phyloP scores from a whole-genome alignment of 2,329 filamentous ascomycete genomes.

The Elsinoe batatas region DNA sequence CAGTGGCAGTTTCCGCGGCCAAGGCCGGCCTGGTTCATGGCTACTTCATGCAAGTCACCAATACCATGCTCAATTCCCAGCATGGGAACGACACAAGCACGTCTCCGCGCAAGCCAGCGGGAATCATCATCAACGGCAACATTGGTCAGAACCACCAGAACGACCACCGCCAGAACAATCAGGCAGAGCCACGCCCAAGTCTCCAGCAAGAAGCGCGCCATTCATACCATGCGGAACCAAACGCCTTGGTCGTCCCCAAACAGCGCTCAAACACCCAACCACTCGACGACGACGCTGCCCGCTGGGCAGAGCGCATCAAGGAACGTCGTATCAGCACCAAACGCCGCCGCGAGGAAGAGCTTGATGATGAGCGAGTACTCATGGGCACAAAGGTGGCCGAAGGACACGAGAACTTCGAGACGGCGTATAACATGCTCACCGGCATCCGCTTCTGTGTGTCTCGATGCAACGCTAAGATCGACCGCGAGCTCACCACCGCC shows the following conservation, averaged over 20 bases:
- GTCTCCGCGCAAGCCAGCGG: neutral
- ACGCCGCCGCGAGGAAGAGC: constrained; percentile 62
- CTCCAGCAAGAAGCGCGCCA: neutral
- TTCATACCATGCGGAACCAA: constrained; percentile 1
- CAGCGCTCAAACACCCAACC: neutral
- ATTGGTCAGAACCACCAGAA: constrained; percentile 1
- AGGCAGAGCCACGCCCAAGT: neutral
- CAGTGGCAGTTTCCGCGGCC: constrained; percentile 3
- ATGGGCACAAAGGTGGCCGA: constrained; percentile 98
- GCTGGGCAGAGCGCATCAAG: constrained; percentile 87
- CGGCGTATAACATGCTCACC: constrained; percentile 98
- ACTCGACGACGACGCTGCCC: constrained; percentile 76
- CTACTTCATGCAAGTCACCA: neutral
- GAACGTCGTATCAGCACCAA: constrained; percentile 85
- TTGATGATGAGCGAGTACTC: constrained; percentile 77
- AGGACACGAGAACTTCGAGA: constrained; percentile 93
- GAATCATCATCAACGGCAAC: constrained; percentile 5
- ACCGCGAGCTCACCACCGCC: constrained; percentile 76
- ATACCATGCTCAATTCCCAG: constrained; percentile 7
- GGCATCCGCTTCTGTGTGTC: constrained; percentile 96
- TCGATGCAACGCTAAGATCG: constrained; percentile 90
- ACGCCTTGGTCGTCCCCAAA: neutral
- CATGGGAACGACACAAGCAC: neutral
- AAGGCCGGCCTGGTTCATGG: constrained; percentile 11
- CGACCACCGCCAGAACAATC: neutral